Evolutionary conservation across 306 rosid species (phyloP), one percentile per base, ranked within the genome.

Genomic region (Carpinus viminea): DNA sequence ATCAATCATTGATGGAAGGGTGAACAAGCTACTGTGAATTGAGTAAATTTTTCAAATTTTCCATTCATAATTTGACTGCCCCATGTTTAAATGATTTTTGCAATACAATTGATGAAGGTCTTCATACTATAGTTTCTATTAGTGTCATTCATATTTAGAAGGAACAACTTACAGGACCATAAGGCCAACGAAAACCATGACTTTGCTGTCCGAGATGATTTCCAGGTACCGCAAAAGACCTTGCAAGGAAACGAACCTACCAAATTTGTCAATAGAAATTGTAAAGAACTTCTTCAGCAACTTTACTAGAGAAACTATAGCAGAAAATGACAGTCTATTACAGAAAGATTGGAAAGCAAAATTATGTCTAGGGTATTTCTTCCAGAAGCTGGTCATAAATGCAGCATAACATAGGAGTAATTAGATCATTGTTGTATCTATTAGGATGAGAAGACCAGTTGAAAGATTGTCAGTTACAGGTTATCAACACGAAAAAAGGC

Each of bases 131-230:
- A 24, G 7, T 61, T 61, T 68, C 72, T 41, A 41, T n/a, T 41
- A 68, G 51, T 4, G 4, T 18, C 31, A n/a, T 38, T 41, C 72
- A 38, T 38, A 4, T n/a, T 66, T 66, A 75, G 34, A 74, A 28
- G 34, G 20, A 52, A 59, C 74, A 48, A 60, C 96, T 92, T 87
- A 95, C 98, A 24, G 97, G 97, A 81, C 98, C 98, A 87, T 92
- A 95, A 68, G 98, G 98, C 98, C 98, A 95, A 64, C 92, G 93
- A 54, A 86, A 95, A 43, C 98, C 98, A 52, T 95, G 91, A 86
- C 98, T 93, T 84, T 91, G 98, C 84, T 95, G 98, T 70, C 98
- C 98, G 55, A 89, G 90, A 81, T 95, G 93, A 89, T 95, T 91
- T 80, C 98, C 98, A 74, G 98, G 98, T 48, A 95, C 89, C 7